Evolutionary conservation across 352 stramenopile species (phyloP), one percentile per base, ranked within the genome.

Genomic region (Pythium sukuiense): DNA sequence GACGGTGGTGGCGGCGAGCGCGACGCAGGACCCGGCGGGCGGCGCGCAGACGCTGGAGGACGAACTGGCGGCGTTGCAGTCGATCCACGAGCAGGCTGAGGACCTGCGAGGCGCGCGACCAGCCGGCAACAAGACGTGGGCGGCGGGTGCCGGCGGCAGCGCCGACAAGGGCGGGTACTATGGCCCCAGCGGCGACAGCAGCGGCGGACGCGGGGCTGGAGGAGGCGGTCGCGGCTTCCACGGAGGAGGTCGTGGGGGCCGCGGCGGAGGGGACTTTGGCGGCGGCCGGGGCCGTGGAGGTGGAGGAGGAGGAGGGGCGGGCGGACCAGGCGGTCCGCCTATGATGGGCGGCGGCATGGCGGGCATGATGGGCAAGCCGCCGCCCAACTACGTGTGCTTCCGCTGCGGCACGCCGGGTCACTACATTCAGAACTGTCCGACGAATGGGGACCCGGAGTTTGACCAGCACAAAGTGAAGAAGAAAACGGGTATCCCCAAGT

Each of bases 341-440:
- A 53, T 53, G 65, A 63, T 71, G 57, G 61, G 68, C 32, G 58
- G 48, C 24, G 70, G 63, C 20, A 63, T 73, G 55, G 77, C 72
- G 68, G 83, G 83, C 54, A 63, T 73, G 55, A 78, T 74, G 68
- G 83, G 83, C 52, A 92, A 82, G 43, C 87, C 87, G 62, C 87
- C 87, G 39, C 72, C 81, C 46, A 92, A 91, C 67, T 95, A 95
- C 79, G 80, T 93, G 61, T 95, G 87, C 76, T 92, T 88, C 55
- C 85, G 87, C 32, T 95, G 87, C 63, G 87, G 85, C 12, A 90
- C 83, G 14, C 85, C 87, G 46, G 87, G 87, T 43, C 87, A 95
- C 69, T 95, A 90, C 65, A 95, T 95, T 68, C 85, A 95, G 62
- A 93, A 95, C 62, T 95, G 87, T 74, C 87, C 87, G 54, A 95